phyloP scores from a whole-genome alignment of 73 alveolate genomes.

The Paramecium caudatum region DNA sequence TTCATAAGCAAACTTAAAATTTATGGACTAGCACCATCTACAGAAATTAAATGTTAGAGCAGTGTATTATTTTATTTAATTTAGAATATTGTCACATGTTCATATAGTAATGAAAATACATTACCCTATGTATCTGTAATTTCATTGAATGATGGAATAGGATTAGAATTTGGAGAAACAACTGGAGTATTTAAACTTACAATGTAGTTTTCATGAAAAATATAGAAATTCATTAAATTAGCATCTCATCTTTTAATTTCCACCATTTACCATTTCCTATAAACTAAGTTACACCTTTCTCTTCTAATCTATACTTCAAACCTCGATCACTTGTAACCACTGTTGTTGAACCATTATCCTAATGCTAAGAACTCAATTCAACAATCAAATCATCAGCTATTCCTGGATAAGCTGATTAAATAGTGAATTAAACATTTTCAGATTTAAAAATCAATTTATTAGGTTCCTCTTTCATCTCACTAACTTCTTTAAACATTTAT shows the following conservation, averaged over 20 bases:
- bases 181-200: constrained; percentile 15
- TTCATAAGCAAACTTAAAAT: background rate
- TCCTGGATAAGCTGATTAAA: constrained; percentile 10
- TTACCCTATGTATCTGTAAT: background rate
- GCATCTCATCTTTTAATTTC: constrained; percentile 36
- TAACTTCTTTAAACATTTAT: background rate
- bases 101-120: constrained; percentile 20
- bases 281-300: constrained; percentile 12
- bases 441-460: background rate
- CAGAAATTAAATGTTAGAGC: background rate
- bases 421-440: background rate
- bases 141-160: constrained; percentile 23
- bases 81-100: constrained; percentile 11
- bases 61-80: background rate
- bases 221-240: background rate
- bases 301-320: background rate
- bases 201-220: constrained; percentile 9
- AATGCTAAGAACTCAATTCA: background rate
- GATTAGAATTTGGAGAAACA: constrained; percentile 45
- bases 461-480: background rate
- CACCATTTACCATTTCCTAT: constrained; percentile 63
- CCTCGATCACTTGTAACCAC: constrained; percentile 64
- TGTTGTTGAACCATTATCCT: constrained; percentile 7
- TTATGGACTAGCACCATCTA: background rate
- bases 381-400: constrained; percentile 62